These are phyloP conservation scores for Arabidopsis lyrata DNA, from an alignment of 441 rosid genomes.

Conservation along the genomic window DNA sequence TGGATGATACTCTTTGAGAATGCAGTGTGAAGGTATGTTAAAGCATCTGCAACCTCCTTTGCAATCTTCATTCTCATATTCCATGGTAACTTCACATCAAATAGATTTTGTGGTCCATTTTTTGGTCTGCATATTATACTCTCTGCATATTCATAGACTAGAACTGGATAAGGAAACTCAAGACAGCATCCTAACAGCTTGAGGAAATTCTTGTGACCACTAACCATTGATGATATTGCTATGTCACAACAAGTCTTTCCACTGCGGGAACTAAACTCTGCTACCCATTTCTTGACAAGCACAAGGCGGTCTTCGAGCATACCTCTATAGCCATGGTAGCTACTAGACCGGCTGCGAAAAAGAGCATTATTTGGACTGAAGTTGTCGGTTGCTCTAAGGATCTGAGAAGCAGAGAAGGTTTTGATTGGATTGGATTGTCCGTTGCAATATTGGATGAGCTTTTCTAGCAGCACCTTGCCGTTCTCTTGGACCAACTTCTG, in stretches of 20 bases:
- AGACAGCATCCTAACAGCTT: slow-evolving; percentile 51
- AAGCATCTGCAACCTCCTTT: slow-evolving; percentile 33
- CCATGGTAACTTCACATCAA: slow-evolving; percentile 8
- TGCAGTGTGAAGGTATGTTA: slow-evolving; percentile 50
- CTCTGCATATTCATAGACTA: slow-evolving; percentile 44
- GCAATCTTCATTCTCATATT: slow-evolving; percentile 4
- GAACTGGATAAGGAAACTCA: slow-evolving; percentile 39
- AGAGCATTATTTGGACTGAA: background rate
- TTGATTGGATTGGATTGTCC: background rate
- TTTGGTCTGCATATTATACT: background rate
- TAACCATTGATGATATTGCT: slow-evolving; percentile 39
- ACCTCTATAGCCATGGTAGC: background rate
- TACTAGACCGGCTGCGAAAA: background rate
- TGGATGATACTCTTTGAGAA: slow-evolving; percentile 45
- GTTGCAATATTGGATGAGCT: background rate
- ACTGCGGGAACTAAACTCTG: background rate
- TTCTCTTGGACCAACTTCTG: slow-evolving; percentile 11
- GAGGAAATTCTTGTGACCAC: slow-evolving; percentile 41
- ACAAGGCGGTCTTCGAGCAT: background rate
- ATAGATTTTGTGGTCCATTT: background rate
- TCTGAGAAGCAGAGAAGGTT: background rate
- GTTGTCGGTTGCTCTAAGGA: background rate
- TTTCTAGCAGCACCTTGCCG: background rate
- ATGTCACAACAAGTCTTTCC: background rate
- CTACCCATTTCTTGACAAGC: background rate